Conservation (phyloP, 129 eudicot genomes). For the Escallonia herrerae region DNA sequence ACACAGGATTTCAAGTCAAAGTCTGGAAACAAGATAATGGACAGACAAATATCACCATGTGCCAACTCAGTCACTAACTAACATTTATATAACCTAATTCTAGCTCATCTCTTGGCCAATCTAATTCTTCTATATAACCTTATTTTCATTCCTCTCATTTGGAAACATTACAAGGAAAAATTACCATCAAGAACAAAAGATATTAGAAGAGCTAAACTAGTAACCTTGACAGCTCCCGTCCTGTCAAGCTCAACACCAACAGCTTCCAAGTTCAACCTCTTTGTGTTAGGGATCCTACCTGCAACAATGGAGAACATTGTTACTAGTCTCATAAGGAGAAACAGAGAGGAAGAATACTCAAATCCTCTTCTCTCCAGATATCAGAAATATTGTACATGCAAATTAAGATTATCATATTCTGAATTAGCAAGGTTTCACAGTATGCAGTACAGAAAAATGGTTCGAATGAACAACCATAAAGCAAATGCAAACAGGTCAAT, state of each 20-base stretch:
- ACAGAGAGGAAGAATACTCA: not conserved
- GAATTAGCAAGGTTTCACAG: not conserved
- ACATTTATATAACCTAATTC: not conserved
- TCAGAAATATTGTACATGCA: not conserved
- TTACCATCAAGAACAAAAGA: not conserved
- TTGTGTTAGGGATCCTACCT: conserved; percentile 84
- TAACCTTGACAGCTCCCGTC: conserved; percentile 76
- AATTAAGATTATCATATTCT: not conserved
- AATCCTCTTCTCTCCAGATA: not conserved
- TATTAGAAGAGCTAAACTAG: conserved; percentile 2
- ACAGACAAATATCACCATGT: not conserved
- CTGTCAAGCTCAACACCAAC: conserved; percentile 84
- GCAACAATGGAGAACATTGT: conserved; percentile 27
- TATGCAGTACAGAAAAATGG: not conserved
- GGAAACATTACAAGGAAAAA: not conserved
- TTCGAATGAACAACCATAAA: not conserved
- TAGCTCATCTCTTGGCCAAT: too few relatives aligned
- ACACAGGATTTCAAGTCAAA: too few relatives aligned
- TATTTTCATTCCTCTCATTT: conserved; percentile 3
- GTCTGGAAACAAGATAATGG: too few relatives aligned
- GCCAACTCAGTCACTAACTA: not conserved
- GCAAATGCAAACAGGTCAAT: not conserved
- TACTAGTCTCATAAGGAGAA: not conserved
- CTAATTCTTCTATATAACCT: not conserved
- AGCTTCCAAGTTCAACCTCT: conserved; percentile 78